These are phyloP conservation scores for Zanthoxylum bungeanum DNA, from an alignment of 345 rosid species.

Conservation along the genomic window DNA sequence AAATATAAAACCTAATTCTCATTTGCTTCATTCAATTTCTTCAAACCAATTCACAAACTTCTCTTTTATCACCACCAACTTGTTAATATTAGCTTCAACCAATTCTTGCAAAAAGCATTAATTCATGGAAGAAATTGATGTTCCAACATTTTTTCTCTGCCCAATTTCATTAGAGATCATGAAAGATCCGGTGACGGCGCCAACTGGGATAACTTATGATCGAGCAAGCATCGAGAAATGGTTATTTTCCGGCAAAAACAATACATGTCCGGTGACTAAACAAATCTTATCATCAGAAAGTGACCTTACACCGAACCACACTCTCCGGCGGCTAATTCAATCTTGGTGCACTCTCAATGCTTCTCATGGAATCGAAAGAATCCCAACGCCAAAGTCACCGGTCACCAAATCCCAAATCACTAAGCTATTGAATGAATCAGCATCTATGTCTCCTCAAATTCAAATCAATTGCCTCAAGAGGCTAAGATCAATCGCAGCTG, in stretches of 20 bases:
- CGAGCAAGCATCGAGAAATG: slow-evolving; percentile 68
- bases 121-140: slow-evolving; percentile 66
- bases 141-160: slow-evolving; percentile 62
- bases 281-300: slow-evolving; percentile 40
- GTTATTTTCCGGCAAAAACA: slow-evolving; percentile 49
- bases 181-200: slow-evolving; percentile 69
- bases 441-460: slow-evolving; percentile 35
- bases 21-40: slow-evolving; percentile 10
- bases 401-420: slow-evolving; percentile 49
- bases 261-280: slow-evolving; percentile 69
- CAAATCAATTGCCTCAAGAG: slow-evolving; percentile 46
- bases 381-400: slow-evolving; percentile 86
- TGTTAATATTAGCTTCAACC: too few relatives aligned
- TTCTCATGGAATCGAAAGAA: slow-evolving; percentile 69
- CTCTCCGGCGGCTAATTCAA: slow-evolving; percentile 80
- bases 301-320: slow-evolving; percentile 85
- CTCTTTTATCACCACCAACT: slow-evolving; percentile 15
- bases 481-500: slow-evolving; percentile 51
- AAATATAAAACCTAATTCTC: slow-evolving; percentile 26
- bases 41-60: slow-evolving; percentile 42
- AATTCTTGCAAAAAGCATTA: background rate
- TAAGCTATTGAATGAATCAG: slow-evolving; percentile 53
- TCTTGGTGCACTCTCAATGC: slow-evolving; percentile 93
- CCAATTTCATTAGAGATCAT: slow-evolving; percentile 71
- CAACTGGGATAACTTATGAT: slow-evolving; percentile 71